These are phyloP conservation scores for Carpinus viminea DNA, from an alignment of 306 rosid genomes.

Conservation along the genomic window DNA sequence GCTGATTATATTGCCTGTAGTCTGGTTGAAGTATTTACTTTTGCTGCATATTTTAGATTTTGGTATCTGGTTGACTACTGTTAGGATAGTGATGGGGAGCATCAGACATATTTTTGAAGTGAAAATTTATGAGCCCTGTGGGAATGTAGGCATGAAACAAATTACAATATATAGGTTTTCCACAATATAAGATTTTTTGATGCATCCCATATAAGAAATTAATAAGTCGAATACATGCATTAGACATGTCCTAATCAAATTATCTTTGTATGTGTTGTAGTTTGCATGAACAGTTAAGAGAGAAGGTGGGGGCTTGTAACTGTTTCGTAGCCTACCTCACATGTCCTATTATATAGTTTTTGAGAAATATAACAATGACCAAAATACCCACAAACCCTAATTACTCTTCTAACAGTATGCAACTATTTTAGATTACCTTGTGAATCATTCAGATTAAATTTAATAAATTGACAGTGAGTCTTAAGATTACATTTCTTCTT, in stretches of 20 bases:
- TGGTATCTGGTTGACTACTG: not conserved
- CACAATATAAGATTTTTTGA: conserved; percentile 6
- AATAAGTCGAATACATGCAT: not conserved
- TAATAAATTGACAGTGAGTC: not conserved
- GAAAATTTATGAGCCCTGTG: conserved; percentile 8
- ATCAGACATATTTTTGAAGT: conserved; percentile 1
- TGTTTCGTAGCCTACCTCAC: too few relatives aligned
- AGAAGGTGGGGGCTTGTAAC: too few relatives aligned
- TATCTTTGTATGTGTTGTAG: not conserved
- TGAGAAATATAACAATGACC: too few relatives aligned
- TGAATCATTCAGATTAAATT: conserved; percentile 16
- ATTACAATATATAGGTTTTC: conserved; percentile 3
- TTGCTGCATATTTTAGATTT: not conserved
- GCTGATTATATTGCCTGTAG: conserved; percentile 18
- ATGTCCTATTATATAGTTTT: too few relatives aligned
- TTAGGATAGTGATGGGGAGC: not conserved
- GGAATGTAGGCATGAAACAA: not conserved
- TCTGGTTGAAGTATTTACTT: conserved; percentile 19
- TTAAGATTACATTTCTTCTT: conserved; percentile 23
- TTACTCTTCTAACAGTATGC: too few relatives aligned
- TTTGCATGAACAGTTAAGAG: too few relatives aligned
- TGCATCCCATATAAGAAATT: not conserved
- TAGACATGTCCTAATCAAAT: not conserved
- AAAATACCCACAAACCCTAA: too few relatives aligned
- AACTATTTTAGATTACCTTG: conserved; percentile 15